Conservation (phyloP, 2,329 filamentous ascomycete genomes). For the Verruconis gallopava region DNA sequence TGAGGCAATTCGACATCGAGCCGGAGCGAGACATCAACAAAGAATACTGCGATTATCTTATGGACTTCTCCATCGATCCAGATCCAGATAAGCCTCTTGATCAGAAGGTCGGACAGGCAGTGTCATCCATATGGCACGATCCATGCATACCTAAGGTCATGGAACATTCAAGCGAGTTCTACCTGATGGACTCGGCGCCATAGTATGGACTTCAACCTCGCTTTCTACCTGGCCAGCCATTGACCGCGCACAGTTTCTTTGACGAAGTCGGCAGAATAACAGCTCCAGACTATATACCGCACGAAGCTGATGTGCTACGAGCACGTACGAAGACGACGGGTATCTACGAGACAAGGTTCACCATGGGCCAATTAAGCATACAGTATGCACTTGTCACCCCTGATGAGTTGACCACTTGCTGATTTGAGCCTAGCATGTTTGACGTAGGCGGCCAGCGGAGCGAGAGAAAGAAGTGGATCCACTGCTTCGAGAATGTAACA, state of each 20-base stretch:
- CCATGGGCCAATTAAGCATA: slow-evolving; percentile 97
- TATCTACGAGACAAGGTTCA: slow-evolving; percentile 97
- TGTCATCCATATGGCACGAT: slow-evolving; percentile 83
- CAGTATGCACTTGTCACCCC: slow-evolving; percentile 54
- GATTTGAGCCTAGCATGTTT: slow-evolving; percentile 64
- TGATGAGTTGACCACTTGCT: slow-evolving; percentile 15
- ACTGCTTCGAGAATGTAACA: slow-evolving; percentile 98
- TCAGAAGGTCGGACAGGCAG: slow-evolving; percentile 64
- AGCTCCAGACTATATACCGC: slow-evolving; percentile 72
- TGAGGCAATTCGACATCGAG: slow-evolving; percentile 82
- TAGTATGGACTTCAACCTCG: slow-evolving; percentile 66
- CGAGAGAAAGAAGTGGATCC: slow-evolving; percentile 99
- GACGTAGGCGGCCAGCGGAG: slow-evolving; percentile 95
- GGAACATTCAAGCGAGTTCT: slow-evolving; percentile 95
- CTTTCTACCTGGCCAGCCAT: slow-evolving; percentile 11
- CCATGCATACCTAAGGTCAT: slow-evolving; percentile 69
- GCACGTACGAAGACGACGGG: slow-evolving; percentile 96
- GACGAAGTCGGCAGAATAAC: slow-evolving; percentile 82
- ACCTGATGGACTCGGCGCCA: slow-evolving; percentile 96
- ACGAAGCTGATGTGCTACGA: slow-evolving; percentile 87
- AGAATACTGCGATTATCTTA: slow-evolving; percentile 64
- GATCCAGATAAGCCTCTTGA: slow-evolving; percentile 81
- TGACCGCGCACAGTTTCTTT: slow-evolving; percentile 61
- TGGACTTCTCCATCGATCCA: slow-evolving; percentile 80
- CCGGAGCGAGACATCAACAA: slow-evolving; percentile 59